Evolutionary conservation across 129 eudicot species (phyloP), one percentile per base, ranked within the genome.

Genomic region (Chrysanthemum makinoi): DNA sequence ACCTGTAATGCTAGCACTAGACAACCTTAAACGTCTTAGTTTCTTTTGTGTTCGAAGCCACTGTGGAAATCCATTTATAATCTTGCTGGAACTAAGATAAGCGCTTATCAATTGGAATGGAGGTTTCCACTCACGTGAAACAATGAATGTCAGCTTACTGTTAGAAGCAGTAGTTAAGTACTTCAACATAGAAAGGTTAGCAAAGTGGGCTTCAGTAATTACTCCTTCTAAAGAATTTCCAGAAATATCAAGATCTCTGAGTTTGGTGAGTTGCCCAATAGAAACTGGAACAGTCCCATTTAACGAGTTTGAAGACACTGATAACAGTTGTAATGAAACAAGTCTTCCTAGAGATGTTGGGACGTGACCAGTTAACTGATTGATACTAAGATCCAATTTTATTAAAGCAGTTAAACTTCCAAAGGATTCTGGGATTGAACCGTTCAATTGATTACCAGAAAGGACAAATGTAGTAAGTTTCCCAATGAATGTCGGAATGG

Each of bases 11-110:
- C 9, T 39, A 39, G 44, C 10, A 39, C 6, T 39, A 39, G 72
- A 70, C 8, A 78, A 49, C 6, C 11, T 22, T 35, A 78, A 57
- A 0, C 0, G 8, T 8, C 20, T 47, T 26, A 71, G 43, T 2
- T 9, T 57, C 12, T 15, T 60, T 73, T 79, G 83, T 10, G 50
- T 67, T 59, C 9, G 79, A 11, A 73, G 67, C 83, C 79, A 79
- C 2, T 14, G 16, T 11, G 79, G 83, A 66, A 79, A 79, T 1
- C 16, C 44, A 0, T 71, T 50, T 16, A 65, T 69, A 2, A 79
- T 47, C 13, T 62, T 47, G 35, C 65, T 54, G 6, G 63, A 58
- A 15, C 22, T 22, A 14, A 58, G 35, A 3, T 15, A 0, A 39
- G 73, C n/a, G 3, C 3, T 8, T 66, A 26, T 18, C 49, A 79